Base-by-base conservation (phyloP, 371 early-diverging fungal genomes). In the Massospora cicadina region DNA sequence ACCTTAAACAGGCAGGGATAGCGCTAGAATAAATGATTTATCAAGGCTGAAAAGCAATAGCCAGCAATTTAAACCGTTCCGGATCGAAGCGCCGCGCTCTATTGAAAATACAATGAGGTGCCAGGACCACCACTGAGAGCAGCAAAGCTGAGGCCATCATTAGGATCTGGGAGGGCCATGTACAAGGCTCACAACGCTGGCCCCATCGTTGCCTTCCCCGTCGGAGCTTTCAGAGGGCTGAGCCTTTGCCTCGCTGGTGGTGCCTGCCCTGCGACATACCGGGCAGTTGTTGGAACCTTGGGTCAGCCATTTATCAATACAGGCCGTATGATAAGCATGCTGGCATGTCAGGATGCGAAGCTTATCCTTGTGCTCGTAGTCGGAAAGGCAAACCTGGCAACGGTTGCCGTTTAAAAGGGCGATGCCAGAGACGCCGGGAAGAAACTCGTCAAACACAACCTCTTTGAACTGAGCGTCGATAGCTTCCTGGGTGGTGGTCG, bases 321-420 rank as follows among this genome's bases (percentile, higher is more conserved):
- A 98, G n/a, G 76, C 76, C 28, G 79, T 75, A 71, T 98, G 98
- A 74, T 89, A 98, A 60, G 79, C 79, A 72, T 98, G 98, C 33
- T 74, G 75, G 74, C 98, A 98, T 0, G 86, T 86, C 56, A 98
- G 75, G 2, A 83, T 76, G 2, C 95, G 74, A 53, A 95, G 69
- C 58, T 79, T 75, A 23, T 89, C 88, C 21, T 83, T 84, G 30
- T 82, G 80, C 25, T 77, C 75, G 73, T 85, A 96, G 58, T 89
- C 90, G 33, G 88, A 88, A 54, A 97, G 76, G 74, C 98, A 98
- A 29, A 98, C 74, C 13, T 72, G 68, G 28, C 76, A 75, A 27
- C 66, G 65, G 21, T 69, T 62, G 2, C 69, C 67, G 67, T 75
- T 72, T 17, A 75, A 64, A 3, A 69, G 68, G 0, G 60, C 30